Evolutionary conservation across 257 asterid genomes (phyloP).

Genomic region (Solanum lycopersicoides): DNA sequence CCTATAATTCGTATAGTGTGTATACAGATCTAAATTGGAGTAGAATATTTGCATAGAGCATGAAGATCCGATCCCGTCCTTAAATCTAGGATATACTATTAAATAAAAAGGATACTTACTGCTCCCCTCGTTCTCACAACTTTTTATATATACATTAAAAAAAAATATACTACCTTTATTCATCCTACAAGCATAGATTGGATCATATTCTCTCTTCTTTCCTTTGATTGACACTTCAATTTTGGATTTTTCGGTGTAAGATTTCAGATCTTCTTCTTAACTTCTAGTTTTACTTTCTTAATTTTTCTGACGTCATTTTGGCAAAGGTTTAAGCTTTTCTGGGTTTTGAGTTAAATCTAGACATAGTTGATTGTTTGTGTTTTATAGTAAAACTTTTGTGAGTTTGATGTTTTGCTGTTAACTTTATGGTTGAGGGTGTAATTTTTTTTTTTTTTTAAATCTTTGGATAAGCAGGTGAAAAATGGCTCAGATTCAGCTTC

Average conservation of each 20-base stretch:
- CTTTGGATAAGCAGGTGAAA: constrained; percentile 4
- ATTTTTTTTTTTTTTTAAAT: neutral
- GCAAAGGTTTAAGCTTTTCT: neutral
- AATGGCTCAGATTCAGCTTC: constrained; percentile 30
- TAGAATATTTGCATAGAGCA: neutral
- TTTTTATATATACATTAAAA: too few species aligned
- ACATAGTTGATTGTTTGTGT: neutral
- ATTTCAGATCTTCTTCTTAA: neutral
- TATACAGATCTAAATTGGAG: neutral
- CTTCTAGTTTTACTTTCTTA: neutral
- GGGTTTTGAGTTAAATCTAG: neutral
- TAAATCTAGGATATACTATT: neutral
- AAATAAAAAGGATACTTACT: neutral
- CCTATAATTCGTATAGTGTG: neutral
- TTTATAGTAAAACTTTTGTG: neutral
- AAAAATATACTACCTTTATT: neutral
- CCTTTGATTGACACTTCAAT: neutral
- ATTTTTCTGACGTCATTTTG: neutral
- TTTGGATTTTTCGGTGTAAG: neutral
- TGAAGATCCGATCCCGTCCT: neutral
- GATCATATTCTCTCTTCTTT: neutral
- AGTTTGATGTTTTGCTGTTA: neutral
- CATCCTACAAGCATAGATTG: neutral
- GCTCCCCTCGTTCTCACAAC: neutral
- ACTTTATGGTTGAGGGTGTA: neutral